Evolutionary conservation across 2,329 filamentous ascomycete genomes (phyloP).

Genomic region (Exophiala mesophila): DNA sequence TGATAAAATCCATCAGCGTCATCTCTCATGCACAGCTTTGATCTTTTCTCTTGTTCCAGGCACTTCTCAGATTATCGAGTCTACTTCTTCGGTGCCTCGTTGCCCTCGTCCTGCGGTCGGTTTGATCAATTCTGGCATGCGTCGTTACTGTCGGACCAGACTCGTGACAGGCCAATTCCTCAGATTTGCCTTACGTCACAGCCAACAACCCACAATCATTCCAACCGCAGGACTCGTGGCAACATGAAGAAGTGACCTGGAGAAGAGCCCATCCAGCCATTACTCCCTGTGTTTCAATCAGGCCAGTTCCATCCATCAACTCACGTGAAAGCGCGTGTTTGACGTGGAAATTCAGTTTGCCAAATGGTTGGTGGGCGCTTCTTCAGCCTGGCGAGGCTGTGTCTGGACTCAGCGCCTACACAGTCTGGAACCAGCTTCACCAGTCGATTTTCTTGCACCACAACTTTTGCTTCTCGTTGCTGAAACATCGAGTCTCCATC

Average conservation of each 20-base stretch:
- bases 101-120: not conserved
- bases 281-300: slow-evolving; percentile 6
- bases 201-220: slow-evolving; percentile 2
- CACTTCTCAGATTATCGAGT: not conserved
- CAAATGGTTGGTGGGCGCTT: slow-evolving; percentile 25
- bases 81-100: slow-evolving; percentile 1
- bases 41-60: not conserved
- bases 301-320: slow-evolving; percentile 13
- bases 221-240: slow-evolving; percentile 9
- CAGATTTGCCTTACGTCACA: slow-evolving; percentile 8
- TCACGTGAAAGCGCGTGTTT: slow-evolving; percentile 23
- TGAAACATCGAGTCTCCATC: slow-evolving; percentile 15
- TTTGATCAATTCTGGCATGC: not conserved
- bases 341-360: slow-evolving; percentile 12
- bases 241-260: slow-evolving; percentile 18
- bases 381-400: slow-evolving; percentile 23
- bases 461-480: slow-evolving; percentile 13
- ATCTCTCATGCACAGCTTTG: not conserved
- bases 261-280: slow-evolving; percentile 4
- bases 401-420: slow-evolving; percentile 23
- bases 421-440: slow-evolving; percentile 17
- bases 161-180: too few relatives aligned
- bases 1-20: too few relatives aligned
- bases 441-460: slow-evolving; percentile 19
- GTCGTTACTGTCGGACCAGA: too few relatives aligned